A percentile compares a stretch with the other conserved stretches of the same genome.
phyloP scores from a whole-genome alignment of 1,284 basidiomycete genomes.

The Apiotrichum veenhuisii region DNA sequence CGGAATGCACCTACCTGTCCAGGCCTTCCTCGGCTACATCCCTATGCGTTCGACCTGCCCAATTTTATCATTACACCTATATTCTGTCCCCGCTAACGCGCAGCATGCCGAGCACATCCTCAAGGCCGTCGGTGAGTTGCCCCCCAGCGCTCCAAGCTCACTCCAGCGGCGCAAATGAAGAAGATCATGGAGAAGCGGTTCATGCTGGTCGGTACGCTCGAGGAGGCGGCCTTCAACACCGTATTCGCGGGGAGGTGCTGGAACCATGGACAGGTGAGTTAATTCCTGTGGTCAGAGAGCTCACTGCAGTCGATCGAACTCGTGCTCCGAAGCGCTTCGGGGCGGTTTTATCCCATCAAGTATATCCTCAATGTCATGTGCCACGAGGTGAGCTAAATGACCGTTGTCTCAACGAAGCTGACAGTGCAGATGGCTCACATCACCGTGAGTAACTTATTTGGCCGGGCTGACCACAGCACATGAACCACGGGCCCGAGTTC shows the following conservation, averaged over 20 bases:
- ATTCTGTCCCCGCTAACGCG: too few species aligned
- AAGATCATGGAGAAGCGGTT: conserved; percentile 45
- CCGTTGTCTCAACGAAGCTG: neutral
- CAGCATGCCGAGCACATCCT: conserved; percentile 42
- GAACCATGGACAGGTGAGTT: conserved; percentile 49
- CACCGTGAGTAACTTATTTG: conserved; percentile 21
- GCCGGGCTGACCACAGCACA: conserved; percentile 32
- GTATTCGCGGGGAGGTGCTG: conserved; percentile 49
- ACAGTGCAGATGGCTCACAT: conserved; percentile 48
- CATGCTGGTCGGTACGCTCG: conserved; percentile 44
- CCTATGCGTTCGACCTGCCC: too few species aligned
- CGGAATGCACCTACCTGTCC: too few species aligned
- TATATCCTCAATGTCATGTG: conserved; percentile 48
- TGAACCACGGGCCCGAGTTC: conserved; percentile 49
- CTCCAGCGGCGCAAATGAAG: conserved; percentile 37
- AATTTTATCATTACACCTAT: too few species aligned
- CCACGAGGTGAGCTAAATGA: conserved; percentile 40
- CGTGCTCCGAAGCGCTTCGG: conserved; percentile 44
- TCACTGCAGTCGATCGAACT: conserved; percentile 40
- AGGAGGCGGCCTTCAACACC: conserved; percentile 46
- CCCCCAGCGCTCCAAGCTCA: neutral
- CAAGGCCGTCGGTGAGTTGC: conserved; percentile 42
- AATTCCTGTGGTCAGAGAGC: neutral
- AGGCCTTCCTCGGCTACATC: too few species aligned
- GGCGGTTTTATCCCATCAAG: conserved; percentile 43